Evolutionary conservation across 306 rosid genomes (phyloP), one percentile per base, ranked within the genome.

Genomic region (Nissolia schottii): DNA sequence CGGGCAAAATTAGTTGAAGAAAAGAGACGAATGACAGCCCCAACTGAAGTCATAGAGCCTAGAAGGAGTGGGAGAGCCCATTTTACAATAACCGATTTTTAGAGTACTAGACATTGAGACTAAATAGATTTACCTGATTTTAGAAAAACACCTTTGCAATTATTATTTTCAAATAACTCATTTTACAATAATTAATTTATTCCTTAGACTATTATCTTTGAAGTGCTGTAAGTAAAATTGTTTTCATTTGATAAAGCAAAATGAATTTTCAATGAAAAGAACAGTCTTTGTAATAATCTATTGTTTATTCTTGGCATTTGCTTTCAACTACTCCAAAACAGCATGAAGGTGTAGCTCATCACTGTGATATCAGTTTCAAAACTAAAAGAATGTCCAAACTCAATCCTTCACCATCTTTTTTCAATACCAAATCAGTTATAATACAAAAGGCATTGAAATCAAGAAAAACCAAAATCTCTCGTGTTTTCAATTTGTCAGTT

Each of bases 141-240:
- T 29, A 40, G 41, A 80, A 73, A 67, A 67, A 60, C 46, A 40
- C 71, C 49, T 67, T 67, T 54, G 64, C 67, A 74, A 56, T 56
- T 8, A 24, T 45, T 72, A 40, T 56, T 67, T 64, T 45, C 60
- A 54, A 54, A 29, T 18, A 43, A 55, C 3, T n/a, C 69, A 45
- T 43, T 73, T 65, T 46, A 31, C 63, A 19, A 49, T 14, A 66
- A 38, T 67, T 70, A 73, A 58, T 58, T 66, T 27, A 67, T 40
- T 24, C 51, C 13, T 9, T 13, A 41, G 38, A 64, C 3, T 32
- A 48, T 18, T 31, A 37, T 23, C 53, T 45, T 16, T n/a, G 1
- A 14, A 54, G 64, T 53, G 18, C 34, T 35, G 63, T n/a, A 24
- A 15, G 56, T 22, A 23, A 55, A 56, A 45, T 31, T 64, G 31